Evolutionary conservation across 2,329 filamentous ascomycete species (phyloP), one percentile per base, ranked within the genome.

Genomic region (Bertia moriformis): DNA sequence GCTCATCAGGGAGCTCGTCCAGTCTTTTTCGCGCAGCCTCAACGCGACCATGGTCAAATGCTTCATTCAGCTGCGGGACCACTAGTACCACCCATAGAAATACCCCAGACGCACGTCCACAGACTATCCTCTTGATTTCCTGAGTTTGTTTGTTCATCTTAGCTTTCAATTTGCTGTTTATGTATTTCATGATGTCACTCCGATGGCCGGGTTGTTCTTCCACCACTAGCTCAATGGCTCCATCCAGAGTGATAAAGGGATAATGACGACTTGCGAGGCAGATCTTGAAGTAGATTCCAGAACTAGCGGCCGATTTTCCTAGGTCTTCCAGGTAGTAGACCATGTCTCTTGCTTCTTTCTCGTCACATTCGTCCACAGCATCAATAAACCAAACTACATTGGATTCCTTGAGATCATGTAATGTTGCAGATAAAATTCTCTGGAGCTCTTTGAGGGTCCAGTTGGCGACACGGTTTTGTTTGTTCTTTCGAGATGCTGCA

Each of bases 361-460:
- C 59, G 4, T 64, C 51, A 40, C 64, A 68, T 44, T 71, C 67
- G 27, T 71, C 66, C 1, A 70, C 51, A 0, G 66, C 67, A 39
- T 69, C 65, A 1, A 61, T 46, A 18, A 55, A 59, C 0, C 49
- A 51, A 0, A 42, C 7, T 27, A 27, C n/a, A 27, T n/a, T 7
- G n/a, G 7, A n/a, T 27, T 27, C 22, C n/a, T n/a, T n/a, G n/a
- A n/a, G n/a, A n/a, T n/a, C n/a, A n/a, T n/a, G n/a, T n/a, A n/a
- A n/a, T n/a, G n/a, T n/a, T n/a, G n/a, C n/a, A n/a, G n/a, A n/a
- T n/a, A n/a, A n/a, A n/a, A n/a, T n/a, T n/a, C n/a, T n/a, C n/a
- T n/a, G n/a, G n/a, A n/a, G n/a, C n/a, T n/a, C n/a, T n/a, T n/a
- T n/a, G n/a, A n/a, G n/a, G n/a, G n/a, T n/a, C n/a, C n/a, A n/a